These are phyloP conservation scores for Rubia balearica DNA, from an alignment of 305 asterid genomes.

Conservation along the genomic window DNA sequence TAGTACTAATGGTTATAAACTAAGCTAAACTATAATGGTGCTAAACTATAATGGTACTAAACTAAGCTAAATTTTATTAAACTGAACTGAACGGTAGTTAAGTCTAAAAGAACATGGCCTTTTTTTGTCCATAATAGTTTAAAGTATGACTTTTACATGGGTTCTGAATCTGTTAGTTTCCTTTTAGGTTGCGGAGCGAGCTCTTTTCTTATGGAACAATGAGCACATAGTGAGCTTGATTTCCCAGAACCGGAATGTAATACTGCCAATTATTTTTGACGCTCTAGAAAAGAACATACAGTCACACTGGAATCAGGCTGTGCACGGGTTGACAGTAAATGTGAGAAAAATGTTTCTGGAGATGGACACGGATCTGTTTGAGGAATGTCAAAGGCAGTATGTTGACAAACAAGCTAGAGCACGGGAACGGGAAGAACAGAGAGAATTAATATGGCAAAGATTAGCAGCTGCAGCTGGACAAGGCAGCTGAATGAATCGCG, in stretches of 20 bases:
- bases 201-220: conserved; percentile 73
- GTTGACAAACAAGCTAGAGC: conserved; percentile 42
- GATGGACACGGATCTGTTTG: conserved; percentile 60
- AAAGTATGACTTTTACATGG: not conserved
- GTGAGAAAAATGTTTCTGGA: conserved; percentile 69
- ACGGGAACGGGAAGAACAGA: conserved; percentile 40
- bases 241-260: conserved; percentile 51
- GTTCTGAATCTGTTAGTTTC: conserved; percentile 18
- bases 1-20: no score
- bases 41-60: no score
- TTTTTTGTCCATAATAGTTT: not conserved
- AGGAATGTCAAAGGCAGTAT: conserved; percentile 62
- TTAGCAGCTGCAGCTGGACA: conserved; percentile 49
- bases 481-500: conserved; percentile 33
- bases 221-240: conserved; percentile 58
- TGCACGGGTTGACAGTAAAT: conserved; percentile 50
- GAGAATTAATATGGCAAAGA: conserved; percentile 66
- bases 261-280: conserved; percentile 67
- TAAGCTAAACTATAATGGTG: no score
- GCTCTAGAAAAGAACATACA: conserved; percentile 66
- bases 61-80: no score
- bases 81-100: no score
- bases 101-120: not conserved
- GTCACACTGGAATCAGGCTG: conserved; percentile 87
- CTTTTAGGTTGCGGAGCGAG: conserved; percentile 74